Percentiles rank a stretch among this genome's conserved stretches.
Evolutionary conservation across 2,329 filamentous ascomycete species (phyloP).

Genomic region (Pseudogymnoascus sp.): DNA sequence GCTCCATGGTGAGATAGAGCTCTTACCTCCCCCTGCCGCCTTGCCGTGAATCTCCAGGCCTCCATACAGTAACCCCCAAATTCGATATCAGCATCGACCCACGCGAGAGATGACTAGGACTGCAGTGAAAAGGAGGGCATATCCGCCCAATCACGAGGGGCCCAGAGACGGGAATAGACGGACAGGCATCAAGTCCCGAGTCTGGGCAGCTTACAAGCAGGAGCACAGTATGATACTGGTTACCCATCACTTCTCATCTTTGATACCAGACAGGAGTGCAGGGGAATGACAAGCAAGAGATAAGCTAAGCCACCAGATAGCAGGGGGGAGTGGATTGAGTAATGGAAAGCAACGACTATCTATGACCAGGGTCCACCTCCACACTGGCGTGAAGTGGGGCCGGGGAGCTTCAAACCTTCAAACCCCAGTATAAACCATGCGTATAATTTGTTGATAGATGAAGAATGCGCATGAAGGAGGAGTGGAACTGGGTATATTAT

Average conservation of each 20-base stretch:
- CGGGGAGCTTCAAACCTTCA: neutral
- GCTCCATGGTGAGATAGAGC: neutral
- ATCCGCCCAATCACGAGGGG: neutral
- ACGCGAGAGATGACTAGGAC: neutral
- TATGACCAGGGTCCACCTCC: neutral
- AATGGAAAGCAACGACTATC: slow-evolving; percentile 3
- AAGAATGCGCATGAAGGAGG: neutral
- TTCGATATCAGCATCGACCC: neutral
- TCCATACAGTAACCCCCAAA: neutral
- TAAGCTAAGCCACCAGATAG: slow-evolving; percentile 4
- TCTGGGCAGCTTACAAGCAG: neutral
- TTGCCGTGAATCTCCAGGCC: neutral
- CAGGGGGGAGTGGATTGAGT: slow-evolving; percentile 3
- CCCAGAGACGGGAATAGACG: neutral
- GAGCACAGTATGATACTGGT: neutral
- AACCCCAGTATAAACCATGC: neutral
- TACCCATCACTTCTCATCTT: neutral
- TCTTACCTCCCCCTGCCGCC: neutral
- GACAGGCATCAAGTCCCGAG: neutral
- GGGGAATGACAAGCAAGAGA: neutral
- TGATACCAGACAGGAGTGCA: neutral
- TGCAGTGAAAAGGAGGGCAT: neutral
- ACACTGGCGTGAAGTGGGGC: neutral
- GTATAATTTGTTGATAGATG: neutral
- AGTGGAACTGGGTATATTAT: neutral